Base-by-base conservation (phyloP, 345 rosid species). In the Erysimum cheiranthoides region DNA sequence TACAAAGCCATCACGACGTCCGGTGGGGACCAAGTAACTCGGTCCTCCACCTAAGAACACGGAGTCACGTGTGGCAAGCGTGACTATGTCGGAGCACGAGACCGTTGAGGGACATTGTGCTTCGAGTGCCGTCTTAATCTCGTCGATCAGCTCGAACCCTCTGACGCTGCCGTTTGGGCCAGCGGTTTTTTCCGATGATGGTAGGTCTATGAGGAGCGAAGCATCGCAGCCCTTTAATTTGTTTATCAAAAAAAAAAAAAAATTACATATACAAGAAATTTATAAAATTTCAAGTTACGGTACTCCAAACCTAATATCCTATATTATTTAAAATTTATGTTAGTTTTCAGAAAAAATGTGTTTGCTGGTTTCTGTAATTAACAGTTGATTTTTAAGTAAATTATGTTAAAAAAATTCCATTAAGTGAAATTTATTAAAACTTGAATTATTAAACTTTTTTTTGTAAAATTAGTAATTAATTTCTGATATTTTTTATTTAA, bases 61-160 rank as follows among this genome's bases (percentile, higher is more conserved):
- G 0, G 93, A 78, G 32, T 93, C 93, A 21, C 94, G 84, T 14
- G 95, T 71, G 0, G 93, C 97, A 1, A 88, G 73, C 3, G 93
- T 68, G 62, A 92, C 28, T 58, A 78, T 78, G 50, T 80, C 82
- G 0, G 82, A 53, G 52, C 82, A 79, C 2, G 82, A 79, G 61
- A 79, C 82, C 35, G 0, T 58, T 0, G 47, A 47, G 5, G 79
- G 82, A 36, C 82, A 79, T 59, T 64, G 50, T 69, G 79, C 76
- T 47, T 79, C 82, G 9, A 79, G 73, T 27, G 49, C 61, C 1
- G 54, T 38, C 76, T 79, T 79, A 51, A 75, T 75, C 56, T 79
- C 56, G 57, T 79, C 79, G 21, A 79, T 79, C 28, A 79, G 64
- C 8, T 79, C 82, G 52, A 54, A 79, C 1, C 73, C 82, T 61